Conservation (phyloP, 495 filamentous ascomycete species). For the Hapsidospora chrysogenum region DNA sequence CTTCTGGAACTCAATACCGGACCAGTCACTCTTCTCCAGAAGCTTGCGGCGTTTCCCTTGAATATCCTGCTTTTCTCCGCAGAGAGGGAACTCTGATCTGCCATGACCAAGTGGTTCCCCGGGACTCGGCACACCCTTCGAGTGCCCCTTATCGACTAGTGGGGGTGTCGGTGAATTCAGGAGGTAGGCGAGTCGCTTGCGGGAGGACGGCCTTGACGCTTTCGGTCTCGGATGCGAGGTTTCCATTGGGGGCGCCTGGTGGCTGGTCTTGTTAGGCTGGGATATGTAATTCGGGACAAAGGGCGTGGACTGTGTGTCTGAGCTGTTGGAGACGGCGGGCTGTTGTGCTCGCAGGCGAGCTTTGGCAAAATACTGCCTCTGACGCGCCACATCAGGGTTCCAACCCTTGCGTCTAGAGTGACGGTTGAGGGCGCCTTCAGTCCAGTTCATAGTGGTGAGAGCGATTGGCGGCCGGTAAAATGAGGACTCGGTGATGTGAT, state of each 20-base stretch:
- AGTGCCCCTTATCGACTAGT: neutral
- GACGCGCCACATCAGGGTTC: neutral
- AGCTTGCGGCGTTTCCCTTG: neutral
- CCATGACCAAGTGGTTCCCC: neutral
- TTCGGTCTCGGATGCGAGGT: neutral
- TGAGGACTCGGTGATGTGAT: too few species aligned
- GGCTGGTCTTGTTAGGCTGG: neutral
- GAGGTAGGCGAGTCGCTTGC: neutral
- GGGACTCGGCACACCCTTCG: too few species aligned
- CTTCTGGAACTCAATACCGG: neutral
- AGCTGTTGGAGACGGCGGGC: neutral
- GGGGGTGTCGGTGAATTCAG: neutral
- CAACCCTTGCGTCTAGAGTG: neutral
- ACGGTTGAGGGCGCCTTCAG: neutral
- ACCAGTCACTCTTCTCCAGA: neutral
- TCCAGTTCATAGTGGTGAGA: constrained; percentile 3
- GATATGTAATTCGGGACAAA: neutral
- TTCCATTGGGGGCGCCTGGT: too few species aligned
- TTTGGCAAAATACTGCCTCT: constrained; percentile 2
- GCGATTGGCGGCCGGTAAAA: too few species aligned
- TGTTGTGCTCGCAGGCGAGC: neutral
- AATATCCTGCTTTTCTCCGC: neutral
- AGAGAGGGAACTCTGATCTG: neutral
- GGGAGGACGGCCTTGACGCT: too few species aligned
- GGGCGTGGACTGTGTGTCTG: neutral